Conservation (phyloP, 140 eudicot genomes). For the Cichorium intybus region DNA sequence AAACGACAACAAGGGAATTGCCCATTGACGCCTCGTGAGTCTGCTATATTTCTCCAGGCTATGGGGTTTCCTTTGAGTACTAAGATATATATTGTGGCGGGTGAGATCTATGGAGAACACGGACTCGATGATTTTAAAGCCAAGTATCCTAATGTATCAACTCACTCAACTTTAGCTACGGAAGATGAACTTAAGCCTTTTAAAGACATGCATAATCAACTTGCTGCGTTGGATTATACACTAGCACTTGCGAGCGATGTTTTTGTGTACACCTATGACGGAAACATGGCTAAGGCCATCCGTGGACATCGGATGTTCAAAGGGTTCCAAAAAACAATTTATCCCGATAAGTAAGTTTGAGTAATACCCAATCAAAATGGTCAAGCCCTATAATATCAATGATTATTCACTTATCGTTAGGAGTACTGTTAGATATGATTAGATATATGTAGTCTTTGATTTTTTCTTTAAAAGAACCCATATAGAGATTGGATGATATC, state of each 20-base stretch:
- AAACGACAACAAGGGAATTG: constrained; percentile 57
- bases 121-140: constrained; percentile 39
- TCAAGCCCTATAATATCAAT: no score
- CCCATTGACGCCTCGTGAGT: constrained; percentile 88
- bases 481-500: background rate
- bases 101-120: constrained; percentile 62
- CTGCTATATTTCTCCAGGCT: constrained; percentile 77
- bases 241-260: constrained; percentile 71
- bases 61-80: constrained; percentile 60
- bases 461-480: background rate
- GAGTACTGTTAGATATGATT: no score
- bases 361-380: background rate
- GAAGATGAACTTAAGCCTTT: constrained; percentile 62
- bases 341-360: constrained; percentile 65
- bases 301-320: constrained; percentile 72
- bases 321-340: constrained; percentile 66
- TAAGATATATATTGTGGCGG: constrained; percentile 78
- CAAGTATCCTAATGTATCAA: constrained; percentile 53
- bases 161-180: constrained; percentile 62
- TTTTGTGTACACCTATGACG: constrained; percentile 70
- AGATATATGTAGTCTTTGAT: background rate
- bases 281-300: constrained; percentile 88
- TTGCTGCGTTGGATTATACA: constrained; percentile 79
- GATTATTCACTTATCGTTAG: no score
- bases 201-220: constrained; percentile 47